Evolutionary conservation across 2,329 filamentous ascomycete species (phyloP).

Genomic region (Venturia pyrina): DNA sequence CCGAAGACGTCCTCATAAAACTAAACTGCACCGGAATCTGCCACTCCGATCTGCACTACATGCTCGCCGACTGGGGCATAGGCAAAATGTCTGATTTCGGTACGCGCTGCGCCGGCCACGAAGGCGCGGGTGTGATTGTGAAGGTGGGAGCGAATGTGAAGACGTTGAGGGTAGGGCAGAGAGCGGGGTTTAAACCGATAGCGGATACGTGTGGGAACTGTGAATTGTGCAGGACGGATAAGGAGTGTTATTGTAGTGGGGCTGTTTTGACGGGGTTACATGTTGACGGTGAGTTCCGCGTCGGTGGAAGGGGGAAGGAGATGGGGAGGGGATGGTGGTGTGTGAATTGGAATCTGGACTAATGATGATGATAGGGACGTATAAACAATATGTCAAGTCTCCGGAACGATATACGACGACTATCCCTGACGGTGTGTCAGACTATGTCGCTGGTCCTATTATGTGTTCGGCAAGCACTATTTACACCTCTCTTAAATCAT

Average conservation of each 20-base stretch:
- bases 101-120: constrained; percentile 33
- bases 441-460: constrained; percentile 35
- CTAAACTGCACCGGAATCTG: constrained; percentile 37
- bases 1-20: constrained; percentile 33
- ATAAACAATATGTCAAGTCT: constrained; percentile 36
- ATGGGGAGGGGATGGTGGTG: too few relatives aligned
- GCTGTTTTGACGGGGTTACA: constrained; percentile 20
- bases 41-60: constrained; percentile 35
- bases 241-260: constrained; percentile 27
- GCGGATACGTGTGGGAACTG: constrained; percentile 31
- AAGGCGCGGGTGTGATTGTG: constrained; percentile 34
- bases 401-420: constrained; percentile 30
- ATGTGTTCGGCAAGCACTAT: constrained; percentile 40
- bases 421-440: constrained; percentile 32
- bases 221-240: constrained; percentile 28
- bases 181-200: constrained; percentile 34
- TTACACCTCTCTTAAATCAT: constrained; percentile 32
- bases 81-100: constrained; percentile 29
- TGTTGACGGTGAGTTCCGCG: constrained; percentile 7
- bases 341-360: not conserved
- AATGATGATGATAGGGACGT: constrained; percentile 24
- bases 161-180: constrained; percentile 30
- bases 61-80: constrained; percentile 29
- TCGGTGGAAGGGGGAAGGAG: too few relatives aligned
- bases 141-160: constrained; percentile 31